phyloP scores from a whole-genome alignment of 108 stramenopile genomes.

The Licmophora abbreviata region DNA sequence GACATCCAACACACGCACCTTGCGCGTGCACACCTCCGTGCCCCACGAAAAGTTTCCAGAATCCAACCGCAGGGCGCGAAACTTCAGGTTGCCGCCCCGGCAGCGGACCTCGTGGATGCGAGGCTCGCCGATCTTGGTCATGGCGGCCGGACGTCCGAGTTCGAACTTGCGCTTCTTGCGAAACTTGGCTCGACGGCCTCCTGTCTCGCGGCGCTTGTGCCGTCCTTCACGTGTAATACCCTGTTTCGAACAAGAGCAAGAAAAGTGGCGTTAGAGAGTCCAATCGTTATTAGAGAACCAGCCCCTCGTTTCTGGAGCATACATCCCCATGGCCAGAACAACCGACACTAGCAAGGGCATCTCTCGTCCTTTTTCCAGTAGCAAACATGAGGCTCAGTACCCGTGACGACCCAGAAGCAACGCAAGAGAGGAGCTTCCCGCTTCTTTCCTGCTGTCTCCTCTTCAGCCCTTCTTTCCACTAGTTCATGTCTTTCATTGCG shows the following conservation, averaged over 20 bases:
- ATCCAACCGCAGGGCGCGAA: slow-evolving; percentile 95
- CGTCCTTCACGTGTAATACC: slow-evolving; percentile 98
- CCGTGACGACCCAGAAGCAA: too few relatives aligned
- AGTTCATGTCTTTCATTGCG: too few relatives aligned
- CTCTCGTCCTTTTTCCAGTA: too few relatives aligned
- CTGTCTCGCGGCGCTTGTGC: slow-evolving; percentile 99
- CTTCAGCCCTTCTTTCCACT: too few relatives aligned
- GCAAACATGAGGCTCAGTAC: too few relatives aligned
- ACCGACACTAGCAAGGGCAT: too few relatives aligned
- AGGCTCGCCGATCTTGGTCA: slow-evolving; percentile 96
- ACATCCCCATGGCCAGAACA: too few relatives aligned
- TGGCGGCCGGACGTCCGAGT: slow-evolving; percentile 94
- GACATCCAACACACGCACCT: slow-evolving; percentile 99
- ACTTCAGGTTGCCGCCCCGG: slow-evolving; percentile 96
- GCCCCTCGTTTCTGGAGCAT: too few relatives aligned
- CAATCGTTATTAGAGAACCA: neutral
- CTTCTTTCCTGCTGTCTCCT: too few relatives aligned
- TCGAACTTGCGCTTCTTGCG: slow-evolving; percentile 99
- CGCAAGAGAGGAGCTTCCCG: too few relatives aligned
- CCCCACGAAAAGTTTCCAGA: slow-evolving; percentile 99
- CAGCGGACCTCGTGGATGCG: slow-evolving; percentile 88
- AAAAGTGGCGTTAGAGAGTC: neutral
- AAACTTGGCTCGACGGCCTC: slow-evolving; percentile 92
- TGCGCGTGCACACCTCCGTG: slow-evolving; percentile 95
- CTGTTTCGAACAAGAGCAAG: slow-evolving; percentile 17